A percentile compares a stretch with the other conserved stretches of the same genome.
Evolutionary conservation across 2,329 filamentous ascomycete species (phyloP).

Genomic region (Apiospora arundinis): DNA sequence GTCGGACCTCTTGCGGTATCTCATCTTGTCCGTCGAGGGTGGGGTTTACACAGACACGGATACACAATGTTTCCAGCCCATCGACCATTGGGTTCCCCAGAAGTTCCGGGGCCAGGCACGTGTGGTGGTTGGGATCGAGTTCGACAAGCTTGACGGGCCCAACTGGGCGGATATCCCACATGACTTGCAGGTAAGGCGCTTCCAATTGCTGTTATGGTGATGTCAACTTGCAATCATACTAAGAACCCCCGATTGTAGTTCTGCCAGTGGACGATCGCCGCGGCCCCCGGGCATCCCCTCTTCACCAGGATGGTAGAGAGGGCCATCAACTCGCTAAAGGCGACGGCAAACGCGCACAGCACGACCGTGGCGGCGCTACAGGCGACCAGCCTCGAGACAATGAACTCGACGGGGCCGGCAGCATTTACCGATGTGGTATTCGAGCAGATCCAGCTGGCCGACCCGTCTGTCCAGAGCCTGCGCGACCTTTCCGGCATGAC

Average conservation of each 20-base stretch:
- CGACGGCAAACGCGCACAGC: background rate
- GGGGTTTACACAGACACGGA: conserved; percentile 27
- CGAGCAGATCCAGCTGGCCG: conserved; percentile 20
- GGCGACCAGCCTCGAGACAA: conserved; percentile 19
- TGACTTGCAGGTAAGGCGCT: conserved; percentile 11
- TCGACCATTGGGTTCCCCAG: conserved; percentile 25
- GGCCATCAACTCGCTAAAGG: background rate
- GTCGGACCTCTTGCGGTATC: conserved; percentile 27
- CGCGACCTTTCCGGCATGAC: conserved; percentile 20
- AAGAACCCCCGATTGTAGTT: conserved; percentile 20
- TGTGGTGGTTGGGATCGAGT: conserved; percentile 25
- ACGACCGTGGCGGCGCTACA: conserved; percentile 8
- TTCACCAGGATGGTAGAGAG: conserved; percentile 19
- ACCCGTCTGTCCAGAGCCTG: conserved; percentile 7
- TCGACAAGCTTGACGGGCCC: conserved; percentile 22
- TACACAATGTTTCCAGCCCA: conserved; percentile 1
- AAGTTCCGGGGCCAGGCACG: conserved; percentile 13
- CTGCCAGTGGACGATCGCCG: conserved; percentile 26
- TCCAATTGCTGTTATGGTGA: background rate
- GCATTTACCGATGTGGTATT: conserved; percentile 24
- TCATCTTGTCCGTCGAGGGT: conserved; percentile 25
- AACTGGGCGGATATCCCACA: conserved; percentile 18
- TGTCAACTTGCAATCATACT: background rate
- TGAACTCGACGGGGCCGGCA: conserved; percentile 25
- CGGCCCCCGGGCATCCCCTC: conserved; percentile 22